Evolutionary conservation across 2,329 filamentous ascomycete genomes (phyloP).

Genomic region (Colletotrichum incanum): DNA sequence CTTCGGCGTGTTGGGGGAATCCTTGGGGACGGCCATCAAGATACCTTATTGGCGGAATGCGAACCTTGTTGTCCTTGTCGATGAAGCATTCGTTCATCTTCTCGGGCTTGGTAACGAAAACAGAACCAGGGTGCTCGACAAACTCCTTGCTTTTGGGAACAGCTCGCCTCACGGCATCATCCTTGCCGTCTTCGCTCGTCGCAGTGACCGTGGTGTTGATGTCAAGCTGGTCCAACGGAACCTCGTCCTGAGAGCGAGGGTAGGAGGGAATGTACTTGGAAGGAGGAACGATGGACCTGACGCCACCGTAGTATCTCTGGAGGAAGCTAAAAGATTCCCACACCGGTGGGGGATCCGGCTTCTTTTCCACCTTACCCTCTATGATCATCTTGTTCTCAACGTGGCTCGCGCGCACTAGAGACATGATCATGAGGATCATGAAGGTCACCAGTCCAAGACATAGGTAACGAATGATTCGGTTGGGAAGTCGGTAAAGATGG

Average conservation of each 20-base stretch:
- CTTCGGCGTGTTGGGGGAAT: conserved; percentile 87
- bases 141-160: conserved; percentile 70
- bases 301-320: conserved; percentile 90
- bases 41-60: conserved; percentile 79
- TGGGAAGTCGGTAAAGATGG: conserved; percentile 75
- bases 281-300: conserved; percentile 78
- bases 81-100: conserved; percentile 84
- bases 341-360: conserved; percentile 74
- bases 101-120: conserved; percentile 57
- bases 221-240: conserved; percentile 59
- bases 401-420: conserved; percentile 81
- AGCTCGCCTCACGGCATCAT: conserved; percentile 51
- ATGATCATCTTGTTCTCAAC: conserved; percentile 76
- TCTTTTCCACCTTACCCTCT: conserved; percentile 71
- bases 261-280: conserved; percentile 85
- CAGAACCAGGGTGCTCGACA: conserved; percentile 55
- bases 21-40: conserved; percentile 86
- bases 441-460: conserved; percentile 79
- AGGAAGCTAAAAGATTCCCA: conserved; percentile 93
- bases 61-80: conserved; percentile 75
- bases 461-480: conserved; percentile 83
- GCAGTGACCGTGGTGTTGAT: conserved; percentile 53
- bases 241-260: conserved; percentile 76
- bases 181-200: conserved; percentile 46
- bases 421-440: conserved; percentile 83